Evolutionary conservation across 2,329 filamentous ascomycete species (phyloP).

Genomic region (Epichloe glyceriae): DNA sequence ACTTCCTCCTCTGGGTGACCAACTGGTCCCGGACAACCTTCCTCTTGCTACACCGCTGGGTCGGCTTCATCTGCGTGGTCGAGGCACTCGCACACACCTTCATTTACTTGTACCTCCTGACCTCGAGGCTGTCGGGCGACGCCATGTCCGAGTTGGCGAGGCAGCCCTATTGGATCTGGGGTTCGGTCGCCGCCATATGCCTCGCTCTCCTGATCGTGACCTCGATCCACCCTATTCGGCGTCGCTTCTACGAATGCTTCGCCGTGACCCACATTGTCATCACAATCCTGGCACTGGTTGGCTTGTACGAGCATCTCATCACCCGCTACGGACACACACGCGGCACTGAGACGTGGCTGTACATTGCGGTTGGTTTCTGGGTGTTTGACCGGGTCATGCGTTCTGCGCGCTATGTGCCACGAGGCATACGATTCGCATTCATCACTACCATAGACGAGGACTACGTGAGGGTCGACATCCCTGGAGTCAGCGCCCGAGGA

Average conservation of each 20-base stretch:
- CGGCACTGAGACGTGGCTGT: conserved; percentile 26
- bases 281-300: conserved; percentile 19
- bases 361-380: conserved; percentile 20
- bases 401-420: conserved; percentile 12
- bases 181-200: conserved; percentile 18
- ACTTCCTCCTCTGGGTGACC: conserved; percentile 21
- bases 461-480: conserved; percentile 20
- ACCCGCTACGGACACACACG: conserved; percentile 21
- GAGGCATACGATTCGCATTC: conserved; percentile 12
- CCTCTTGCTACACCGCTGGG: conserved; percentile 24
- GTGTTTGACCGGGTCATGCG: conserved; percentile 17
- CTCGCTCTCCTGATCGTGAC: conserved; percentile 14
- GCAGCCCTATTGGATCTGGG: conserved; percentile 22
- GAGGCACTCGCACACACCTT: conserved; percentile 49
- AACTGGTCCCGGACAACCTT: conserved; percentile 24
- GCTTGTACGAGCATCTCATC: conserved; percentile 24
- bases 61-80: conserved; percentile 59
- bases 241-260: conserved; percentile 22
- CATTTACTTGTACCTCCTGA: conserved; percentile 18
- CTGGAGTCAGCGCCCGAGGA: conserved; percentile 12
- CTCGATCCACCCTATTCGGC: conserved; percentile 16
- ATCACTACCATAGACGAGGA: conserved; percentile 13
- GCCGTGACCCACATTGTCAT: conserved; percentile 19
- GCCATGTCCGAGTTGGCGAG: conserved; percentile 7
- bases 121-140: neutral